Evolutionary conservation across 371 early-diverging fungal species (phyloP).

Genomic region (Saksenaea oblongispora): DNA sequence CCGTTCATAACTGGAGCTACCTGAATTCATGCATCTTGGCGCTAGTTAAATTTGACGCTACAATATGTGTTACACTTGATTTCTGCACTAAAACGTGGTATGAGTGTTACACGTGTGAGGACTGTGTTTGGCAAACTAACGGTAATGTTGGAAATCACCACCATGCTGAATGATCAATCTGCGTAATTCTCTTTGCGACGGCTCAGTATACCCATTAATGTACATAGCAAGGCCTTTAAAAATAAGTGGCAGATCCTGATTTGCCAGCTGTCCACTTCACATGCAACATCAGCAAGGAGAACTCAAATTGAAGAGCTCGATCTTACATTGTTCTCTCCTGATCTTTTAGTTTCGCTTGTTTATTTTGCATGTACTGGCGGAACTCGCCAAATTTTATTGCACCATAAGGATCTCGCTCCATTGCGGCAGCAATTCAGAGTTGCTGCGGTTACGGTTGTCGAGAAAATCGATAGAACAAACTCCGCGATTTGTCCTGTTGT

Average conservation of each 20-base stretch:
- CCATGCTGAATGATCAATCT: conserved; percentile 60
- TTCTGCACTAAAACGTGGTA: conserved; percentile 52
- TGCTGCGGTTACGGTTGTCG: too few species aligned
- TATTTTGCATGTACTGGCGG: conserved; percentile 61
- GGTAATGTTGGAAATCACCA: conserved; percentile 62
- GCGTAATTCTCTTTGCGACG: conserved; percentile 59
- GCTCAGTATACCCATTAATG: conserved; percentile 71
- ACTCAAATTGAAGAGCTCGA: neutral
- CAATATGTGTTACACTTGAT: conserved; percentile 65
- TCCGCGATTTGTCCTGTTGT: too few species aligned
- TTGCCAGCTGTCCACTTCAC: conserved; percentile 13
- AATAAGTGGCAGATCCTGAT: conserved; percentile 38
- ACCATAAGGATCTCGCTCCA: conserved; percentile 46
- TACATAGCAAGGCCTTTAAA: conserved; percentile 63
- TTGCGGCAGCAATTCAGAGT: neutral
- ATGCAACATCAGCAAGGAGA: conserved; percentile 10
- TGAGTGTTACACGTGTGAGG: neutral
- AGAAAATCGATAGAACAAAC: too few species aligned
- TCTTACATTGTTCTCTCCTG: conserved; percentile 56
- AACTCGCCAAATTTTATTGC: conserved; percentile 66
- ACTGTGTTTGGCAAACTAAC: conserved; percentile 22
- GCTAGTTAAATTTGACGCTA: conserved; percentile 69
- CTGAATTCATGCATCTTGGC: conserved; percentile 69
- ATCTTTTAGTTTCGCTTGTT: conserved; percentile 61
- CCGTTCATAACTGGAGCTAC: conserved; percentile 15